These are phyloP conservation scores for Penicillium sp. DNA, from an alignment of 2,329 filamentous ascomycete species.

Conservation along the genomic window DNA sequence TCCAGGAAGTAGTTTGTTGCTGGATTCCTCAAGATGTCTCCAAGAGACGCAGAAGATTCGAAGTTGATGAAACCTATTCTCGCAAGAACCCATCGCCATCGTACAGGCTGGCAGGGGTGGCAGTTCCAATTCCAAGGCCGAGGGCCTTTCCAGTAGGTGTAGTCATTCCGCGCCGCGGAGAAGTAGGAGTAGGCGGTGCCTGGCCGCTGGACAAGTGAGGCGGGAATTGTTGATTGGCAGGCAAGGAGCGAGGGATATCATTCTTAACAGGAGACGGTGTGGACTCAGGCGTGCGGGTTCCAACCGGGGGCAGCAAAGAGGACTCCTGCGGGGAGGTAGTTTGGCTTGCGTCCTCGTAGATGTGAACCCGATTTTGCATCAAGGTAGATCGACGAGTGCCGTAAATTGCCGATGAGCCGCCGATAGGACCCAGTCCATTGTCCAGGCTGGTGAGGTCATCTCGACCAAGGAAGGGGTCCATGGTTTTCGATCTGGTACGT, in stretches of 20 bases:
- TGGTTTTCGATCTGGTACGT: slow-evolving; percentile 24
- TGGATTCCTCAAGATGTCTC: slow-evolving; percentile 1
- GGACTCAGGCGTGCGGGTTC: slow-evolving; percentile 12
- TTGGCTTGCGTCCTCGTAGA: slow-evolving; percentile 39
- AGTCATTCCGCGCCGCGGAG: slow-evolving; percentile 21
- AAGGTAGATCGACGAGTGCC: slow-evolving; percentile 16
- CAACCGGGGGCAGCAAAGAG: slow-evolving; percentile 7
- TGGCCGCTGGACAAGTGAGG: slow-evolving; percentile 14
- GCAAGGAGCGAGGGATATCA: slow-evolving; percentile 16
- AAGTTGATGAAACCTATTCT: slow-evolving; percentile 23
- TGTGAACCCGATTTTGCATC: slow-evolving; percentile 31
- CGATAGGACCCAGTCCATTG: slow-evolving; percentile 5
- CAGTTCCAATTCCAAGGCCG: slow-evolving; percentile 30
- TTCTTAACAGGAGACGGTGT: slow-evolving; percentile 17
- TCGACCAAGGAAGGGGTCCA: slow-evolving; percentile 15
- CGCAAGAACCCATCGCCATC: slow-evolving; percentile 41
- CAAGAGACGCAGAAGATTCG: slow-evolving; percentile 3
- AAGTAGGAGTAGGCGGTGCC: slow-evolving; percentile 15
- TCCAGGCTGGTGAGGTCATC: slow-evolving; percentile 6
- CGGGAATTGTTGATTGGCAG: slow-evolving; percentile 17
- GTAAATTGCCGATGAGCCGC: slow-evolving; percentile 10
- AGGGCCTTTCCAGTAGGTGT: slow-evolving; percentile 30
- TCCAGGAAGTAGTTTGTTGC: neutral
- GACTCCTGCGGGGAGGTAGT: slow-evolving; percentile 17
- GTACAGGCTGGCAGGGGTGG: slow-evolving; percentile 48